These are phyloP conservation scores for Vachellia collinsii DNA, from an alignment of 306 rosid genomes.

Conservation along the genomic window DNA sequence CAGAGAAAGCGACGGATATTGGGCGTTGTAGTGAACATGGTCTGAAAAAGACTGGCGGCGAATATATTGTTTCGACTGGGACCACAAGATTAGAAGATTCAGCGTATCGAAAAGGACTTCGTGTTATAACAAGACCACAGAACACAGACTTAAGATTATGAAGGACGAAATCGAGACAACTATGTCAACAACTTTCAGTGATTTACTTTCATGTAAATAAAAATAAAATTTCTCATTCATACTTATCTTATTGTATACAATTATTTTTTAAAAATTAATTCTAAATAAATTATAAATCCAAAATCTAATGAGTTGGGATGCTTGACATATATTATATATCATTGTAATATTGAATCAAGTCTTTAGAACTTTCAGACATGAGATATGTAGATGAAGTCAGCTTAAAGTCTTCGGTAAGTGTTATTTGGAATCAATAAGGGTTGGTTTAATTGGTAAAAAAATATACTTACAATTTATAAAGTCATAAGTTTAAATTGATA, in stretches of 20 bases:
- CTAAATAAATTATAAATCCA: no score
- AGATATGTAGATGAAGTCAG: background rate
- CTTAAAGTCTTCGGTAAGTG: no score
- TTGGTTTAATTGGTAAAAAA: no score
- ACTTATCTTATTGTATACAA: no score
- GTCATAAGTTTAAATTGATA: no score
- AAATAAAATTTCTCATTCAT: no score
- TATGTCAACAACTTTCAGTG: no score
- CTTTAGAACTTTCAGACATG: no score
- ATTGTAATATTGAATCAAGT: background rate
- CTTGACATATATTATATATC: background rate
- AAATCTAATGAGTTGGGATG: background rate
- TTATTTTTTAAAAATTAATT: no score
- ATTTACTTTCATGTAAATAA: no score
- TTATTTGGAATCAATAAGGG: no score
- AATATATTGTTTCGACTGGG: slow-evolving; percentile 4
- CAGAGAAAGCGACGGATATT: background rate
- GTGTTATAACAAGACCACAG: slow-evolving; percentile 10
- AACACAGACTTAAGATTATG: background rate
- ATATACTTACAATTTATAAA: no score
- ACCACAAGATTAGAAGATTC: slow-evolving; percentile 15
- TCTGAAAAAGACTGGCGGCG: background rate
- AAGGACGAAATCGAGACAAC: background rate
- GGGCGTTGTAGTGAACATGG: background rate
- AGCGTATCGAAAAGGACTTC: slow-evolving; percentile 21